Base-by-base conservation (phyloP, 441 rosid species). In the Croton setiger region DNA sequence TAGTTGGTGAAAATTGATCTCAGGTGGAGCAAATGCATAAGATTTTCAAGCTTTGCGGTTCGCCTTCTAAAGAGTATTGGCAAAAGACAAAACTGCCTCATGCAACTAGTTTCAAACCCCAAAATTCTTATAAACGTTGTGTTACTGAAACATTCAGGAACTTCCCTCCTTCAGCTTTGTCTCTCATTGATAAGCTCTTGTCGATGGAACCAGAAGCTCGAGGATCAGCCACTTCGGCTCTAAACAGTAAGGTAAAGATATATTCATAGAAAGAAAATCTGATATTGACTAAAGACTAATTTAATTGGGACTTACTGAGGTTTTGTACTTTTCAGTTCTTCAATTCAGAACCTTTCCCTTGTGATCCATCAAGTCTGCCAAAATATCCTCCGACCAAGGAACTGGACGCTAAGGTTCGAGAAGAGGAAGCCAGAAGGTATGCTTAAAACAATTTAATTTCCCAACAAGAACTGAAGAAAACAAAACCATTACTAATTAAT, bases 11-110 rank as follows among this genome's bases (percentile, higher is more conserved):
- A 18, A 27, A n/a, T 37, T 39, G 31, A 23, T 77, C 70, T 7
- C 74, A 93, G 98, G 97, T 93, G 70, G 98, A 94, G 86, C 97
- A 94, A 75, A 80, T 91, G 86, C 98, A 91, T 66, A 94, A 91
- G 81, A 91, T 91, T 54, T 87, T 91, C 73, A 94, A 94, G 89
- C 91, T 94, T 23, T 94, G 97, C 66, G 97, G 98, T 68, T 89
- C 98, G 11, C 91, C 96, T 27, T 74, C 85, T 0, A 90, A 85
- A 60, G 89, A 79, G 51, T 88, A 87, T 75, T 91, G 98, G 98
- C 53, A 39, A 76, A 88, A 84, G 73, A 78, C 82, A 74, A 87
- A 84, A 71, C 74, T 82, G 63, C 89, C 89, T 3, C 87, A 80
- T 37, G 85, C 90, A 1, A 91, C 96, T 49, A 90, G 92, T 71